Conservation (phyloP, 2,329 filamentous ascomycete genomes). For the Nemania bipapillata region DNA sequence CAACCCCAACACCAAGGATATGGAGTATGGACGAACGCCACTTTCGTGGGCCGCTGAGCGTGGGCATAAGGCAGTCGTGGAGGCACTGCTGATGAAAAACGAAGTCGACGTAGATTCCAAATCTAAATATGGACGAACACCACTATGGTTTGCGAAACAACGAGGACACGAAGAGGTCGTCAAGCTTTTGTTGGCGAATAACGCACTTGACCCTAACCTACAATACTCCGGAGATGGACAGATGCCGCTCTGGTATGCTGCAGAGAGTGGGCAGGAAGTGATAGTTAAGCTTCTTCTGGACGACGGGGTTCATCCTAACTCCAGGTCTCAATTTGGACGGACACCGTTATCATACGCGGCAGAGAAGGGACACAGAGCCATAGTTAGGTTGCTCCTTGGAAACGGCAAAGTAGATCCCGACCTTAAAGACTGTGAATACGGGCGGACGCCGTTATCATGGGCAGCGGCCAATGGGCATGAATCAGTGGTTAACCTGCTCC, state of each 20-base stretch:
- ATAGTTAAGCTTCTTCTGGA: not conserved
- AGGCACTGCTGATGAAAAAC: not conserved
- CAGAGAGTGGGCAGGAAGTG: not conserved
- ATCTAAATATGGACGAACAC: not conserved
- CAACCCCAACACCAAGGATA: conserved; percentile 1
- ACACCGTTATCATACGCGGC: too few species aligned
- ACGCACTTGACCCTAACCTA: not conserved
- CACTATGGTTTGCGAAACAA: conserved; percentile 5
- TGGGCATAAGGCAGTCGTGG: conserved; percentile 4
- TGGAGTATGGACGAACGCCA: conserved; percentile 5
- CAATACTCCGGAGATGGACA: not conserved
- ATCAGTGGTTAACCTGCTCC: not conserved
- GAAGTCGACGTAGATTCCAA: conserved; percentile 20
- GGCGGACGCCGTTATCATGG: conserved; percentile 6
- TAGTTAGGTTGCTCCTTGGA: conserved; percentile 1
- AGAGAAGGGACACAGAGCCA: not conserved
- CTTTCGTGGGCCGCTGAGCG: conserved; percentile 15
- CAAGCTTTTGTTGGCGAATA: not conserved
- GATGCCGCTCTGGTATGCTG: not conserved
- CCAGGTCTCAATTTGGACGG: too few species aligned
- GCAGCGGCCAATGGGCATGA: conserved; percentile 5
- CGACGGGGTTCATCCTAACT: too few species aligned
- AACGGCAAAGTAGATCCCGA: not conserved
- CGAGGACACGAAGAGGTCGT: conserved; percentile 9
- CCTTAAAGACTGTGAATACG: not conserved